Percentiles rank a stretch among this genome's conserved stretches.
Conservation (phyloP, 163 green algal species). For the Scenedesmus sp. region DNA sequence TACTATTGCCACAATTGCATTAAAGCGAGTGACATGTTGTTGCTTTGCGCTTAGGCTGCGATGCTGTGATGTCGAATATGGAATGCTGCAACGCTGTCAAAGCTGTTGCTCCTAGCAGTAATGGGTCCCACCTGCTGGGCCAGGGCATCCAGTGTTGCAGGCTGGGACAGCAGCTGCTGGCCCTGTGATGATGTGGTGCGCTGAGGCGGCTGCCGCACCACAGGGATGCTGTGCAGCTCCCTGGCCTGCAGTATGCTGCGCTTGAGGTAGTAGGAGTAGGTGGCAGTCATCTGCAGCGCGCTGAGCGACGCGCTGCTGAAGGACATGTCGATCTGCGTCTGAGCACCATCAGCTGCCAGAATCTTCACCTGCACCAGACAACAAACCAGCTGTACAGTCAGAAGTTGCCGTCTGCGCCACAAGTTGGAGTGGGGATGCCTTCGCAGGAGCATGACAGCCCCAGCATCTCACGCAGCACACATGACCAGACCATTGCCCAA, state of each 20-base stretch:
- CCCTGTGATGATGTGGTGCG: slow-evolving; percentile 24
- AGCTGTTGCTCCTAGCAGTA: not conserved
- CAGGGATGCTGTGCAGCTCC: slow-evolving; percentile 54
- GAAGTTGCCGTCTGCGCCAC: no score
- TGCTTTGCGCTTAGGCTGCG: no score
- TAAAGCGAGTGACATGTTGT: no score
- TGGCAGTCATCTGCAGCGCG: slow-evolving; percentile 30
- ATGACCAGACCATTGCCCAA: no score
- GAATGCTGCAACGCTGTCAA: no score
- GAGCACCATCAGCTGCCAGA: slow-evolving; percentile 46
- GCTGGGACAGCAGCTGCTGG: not conserved
- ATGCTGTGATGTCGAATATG: no score
- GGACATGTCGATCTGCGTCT: slow-evolving; percentile 51
- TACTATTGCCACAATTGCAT: no score
- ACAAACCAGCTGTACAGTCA: not conserved
- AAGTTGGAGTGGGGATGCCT: no score
- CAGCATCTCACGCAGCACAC: not conserved
- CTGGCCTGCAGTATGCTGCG: slow-evolving; percentile 38
- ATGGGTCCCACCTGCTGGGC: not conserved
- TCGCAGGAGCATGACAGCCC: not conserved
- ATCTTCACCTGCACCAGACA: slow-evolving; percentile 34
- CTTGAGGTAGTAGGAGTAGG: slow-evolving; percentile 59
- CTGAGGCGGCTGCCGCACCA: slow-evolving; percentile 42
- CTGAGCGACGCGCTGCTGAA: slow-evolving; percentile 49
- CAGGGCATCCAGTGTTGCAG: slow-evolving; percentile 1